Conservation (phyloP, 2,329 filamentous ascomycete genomes). For the Paecilomyces formosus region DNA sequence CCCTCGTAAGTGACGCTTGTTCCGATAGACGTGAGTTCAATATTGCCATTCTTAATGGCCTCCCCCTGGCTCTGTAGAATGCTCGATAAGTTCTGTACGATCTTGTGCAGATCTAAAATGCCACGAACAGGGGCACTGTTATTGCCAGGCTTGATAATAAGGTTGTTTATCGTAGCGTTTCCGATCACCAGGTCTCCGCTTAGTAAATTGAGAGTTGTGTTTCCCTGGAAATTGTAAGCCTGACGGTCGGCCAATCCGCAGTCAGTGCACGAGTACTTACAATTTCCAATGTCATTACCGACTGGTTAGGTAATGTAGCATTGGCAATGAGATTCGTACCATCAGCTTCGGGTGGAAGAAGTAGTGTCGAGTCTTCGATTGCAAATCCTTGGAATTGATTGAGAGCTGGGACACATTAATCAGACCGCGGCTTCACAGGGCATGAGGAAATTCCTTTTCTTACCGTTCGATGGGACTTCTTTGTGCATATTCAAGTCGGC, state of each 20-base stretch:
- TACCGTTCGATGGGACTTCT: slow-evolving; percentile 26
- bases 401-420: slow-evolving; percentile 35
- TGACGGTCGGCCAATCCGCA: background rate
- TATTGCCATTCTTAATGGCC: slow-evolving; percentile 18
- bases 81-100: slow-evolving; percentile 19
- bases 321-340: slow-evolving; percentile 48
- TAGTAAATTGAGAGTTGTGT: slow-evolving; percentile 46
- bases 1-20: slow-evolving; percentile 22
- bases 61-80: slow-evolving; percentile 18
- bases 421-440: background rate
- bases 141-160: slow-evolving; percentile 47
- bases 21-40: slow-evolving; percentile 19
- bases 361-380: slow-evolving; percentile 40
- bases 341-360: slow-evolving; percentile 33
- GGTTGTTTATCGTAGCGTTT: slow-evolving; percentile 41
- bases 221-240: slow-evolving; percentile 28
- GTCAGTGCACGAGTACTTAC: slow-evolving; percentile 8
- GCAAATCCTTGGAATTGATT: slow-evolving; percentile 45
- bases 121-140: slow-evolving; percentile 44
- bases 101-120: slow-evolving; percentile 37
- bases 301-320: slow-evolving; percentile 51
- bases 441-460: slow-evolving; percentile 1
- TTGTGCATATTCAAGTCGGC: slow-evolving; percentile 28
- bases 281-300: slow-evolving; percentile 47
- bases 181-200: slow-evolving; percentile 43